Evolutionary conservation across 768 basidiomycete genomes (phyloP), one percentile per base, ranked within the genome.

Genomic region (Leucocoprinus birnbaumii): DNA sequence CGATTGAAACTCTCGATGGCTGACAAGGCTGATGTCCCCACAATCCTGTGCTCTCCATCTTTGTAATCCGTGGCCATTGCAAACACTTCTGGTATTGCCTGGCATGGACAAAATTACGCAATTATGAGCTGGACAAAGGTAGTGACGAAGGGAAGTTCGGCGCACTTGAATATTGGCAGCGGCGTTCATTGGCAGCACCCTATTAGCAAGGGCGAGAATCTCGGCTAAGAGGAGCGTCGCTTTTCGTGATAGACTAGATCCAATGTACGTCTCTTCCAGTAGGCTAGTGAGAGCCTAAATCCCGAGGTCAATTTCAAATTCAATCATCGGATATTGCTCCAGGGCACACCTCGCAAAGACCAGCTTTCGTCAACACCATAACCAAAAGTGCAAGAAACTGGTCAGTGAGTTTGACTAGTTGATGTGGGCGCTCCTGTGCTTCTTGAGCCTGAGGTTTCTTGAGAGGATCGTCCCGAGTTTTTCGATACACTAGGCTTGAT

Each of bases 1-100:
- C 96, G 86, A 63, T 95, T 94, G 67, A 96, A 87, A 63, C 89
- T 93, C 63, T 96, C 93, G 41, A 99, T 92, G 0, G 90, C 86
- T 0, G 91, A 86, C 50, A 99, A 73, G 0, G 94, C 85, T 2
- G 89, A 82, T 13, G 89, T 86, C 3, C 95, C 96, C 9, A 93
- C 76, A 56, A 93, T 90, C 42, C 94, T 75, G 59, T 90, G 81
- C 55, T 87, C 83, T 35, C 87, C 86, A 52, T 84, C 76, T n/a
- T 76, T 72, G 61, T 96, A 94, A 57, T 90, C 83, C 2, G 86
- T 84, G 1, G 95, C 94, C 62, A 94, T 84, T 18, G 77, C 75
- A 68, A 99, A 98, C 3, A 98, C 79, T 2, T 83, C 76, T 3
- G 97, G 90, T 14, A 98, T 78, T 0, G 94, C 80, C 89, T 96